Conservation (phyloP, 176 grass and related monocot species). For the Bonia amplexicaulis region DNA sequence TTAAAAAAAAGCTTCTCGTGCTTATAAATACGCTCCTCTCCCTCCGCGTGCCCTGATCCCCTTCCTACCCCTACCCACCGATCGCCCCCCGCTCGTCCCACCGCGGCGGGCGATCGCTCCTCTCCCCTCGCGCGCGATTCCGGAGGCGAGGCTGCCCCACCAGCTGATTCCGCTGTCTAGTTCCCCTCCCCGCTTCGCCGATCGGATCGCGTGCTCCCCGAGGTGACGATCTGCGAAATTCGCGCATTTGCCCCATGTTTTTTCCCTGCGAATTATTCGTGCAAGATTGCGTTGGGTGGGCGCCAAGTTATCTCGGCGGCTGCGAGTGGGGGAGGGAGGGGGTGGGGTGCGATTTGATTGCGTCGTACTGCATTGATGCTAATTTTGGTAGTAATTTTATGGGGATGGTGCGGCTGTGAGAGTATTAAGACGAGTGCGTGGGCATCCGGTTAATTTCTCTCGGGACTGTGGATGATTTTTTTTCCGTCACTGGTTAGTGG, state of each 20-base stretch:
- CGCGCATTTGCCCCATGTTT: not conserved
- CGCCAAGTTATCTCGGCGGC: constrained; percentile 4
- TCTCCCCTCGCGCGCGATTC: constrained; percentile 40
- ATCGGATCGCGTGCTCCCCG: constrained; percentile 44
- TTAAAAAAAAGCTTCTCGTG: constrained; percentile 44
- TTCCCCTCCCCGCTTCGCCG: constrained; percentile 27
- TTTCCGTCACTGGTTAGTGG: not conserved
- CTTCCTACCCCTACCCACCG: constrained; percentile 33
- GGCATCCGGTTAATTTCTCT: constrained; percentile 7
- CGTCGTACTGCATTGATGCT: not conserved
- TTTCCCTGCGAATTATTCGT: not conserved
- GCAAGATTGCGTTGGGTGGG: constrained; percentile 20
- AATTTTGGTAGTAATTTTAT: constrained; percentile 21
- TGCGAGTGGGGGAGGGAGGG: not conserved
- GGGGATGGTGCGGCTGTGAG: not conserved
- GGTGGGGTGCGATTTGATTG: constrained; percentile 31
- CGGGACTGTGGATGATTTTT: not conserved
- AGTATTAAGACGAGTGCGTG: not conserved
- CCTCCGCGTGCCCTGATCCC: constrained; percentile 28
- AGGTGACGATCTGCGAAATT: constrained; percentile 44
- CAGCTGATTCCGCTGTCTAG: not conserved
- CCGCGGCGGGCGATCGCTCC: constrained; percentile 53
- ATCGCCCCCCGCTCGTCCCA: constrained; percentile 57
- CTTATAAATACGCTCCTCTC: constrained; percentile 39
- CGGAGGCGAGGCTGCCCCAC: constrained; percentile 1